Evolutionary conservation across 169 alveolate species (phyloP).

Genomic region (Babesia gibsoni): DNA sequence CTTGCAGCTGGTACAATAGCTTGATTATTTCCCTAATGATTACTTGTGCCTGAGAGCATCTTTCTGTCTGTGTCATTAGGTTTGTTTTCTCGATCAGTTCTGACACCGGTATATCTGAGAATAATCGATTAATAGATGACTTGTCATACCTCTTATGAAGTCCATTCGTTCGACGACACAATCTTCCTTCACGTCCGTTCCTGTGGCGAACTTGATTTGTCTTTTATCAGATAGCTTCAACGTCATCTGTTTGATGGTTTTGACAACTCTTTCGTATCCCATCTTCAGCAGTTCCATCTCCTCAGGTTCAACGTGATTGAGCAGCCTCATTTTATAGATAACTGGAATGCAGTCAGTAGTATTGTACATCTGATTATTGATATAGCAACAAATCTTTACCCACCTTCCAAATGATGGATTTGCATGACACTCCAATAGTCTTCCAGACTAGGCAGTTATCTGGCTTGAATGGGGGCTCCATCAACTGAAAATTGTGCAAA

Average conservation of each 20-base stretch:
- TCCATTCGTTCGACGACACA: conserved; percentile 51
- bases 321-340: conserved; percentile 26
- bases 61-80: conserved; percentile 33
- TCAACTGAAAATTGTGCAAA: neutral
- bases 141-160: conserved; percentile 26
- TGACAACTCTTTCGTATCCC: conserved; percentile 11
- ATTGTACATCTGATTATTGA: conserved; percentile 33
- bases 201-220: conserved; percentile 36
- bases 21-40: conserved; percentile 47
- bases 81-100: conserved; percentile 43
- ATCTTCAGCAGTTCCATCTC: neutral
- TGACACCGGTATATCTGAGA: conserved; percentile 46
- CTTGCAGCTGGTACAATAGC: conserved; percentile 40
- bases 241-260: neutral
- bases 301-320: neutral
- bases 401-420: conserved; percentile 55
- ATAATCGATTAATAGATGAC: neutral
- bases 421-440: conserved; percentile 53
- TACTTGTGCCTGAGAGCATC: conserved; percentile 47
- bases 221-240: neutral
- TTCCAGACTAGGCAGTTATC: conserved; percentile 56
- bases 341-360: conserved; percentile 52
- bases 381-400: neutral
- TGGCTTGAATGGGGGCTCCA: conserved; percentile 54
- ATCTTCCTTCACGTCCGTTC: conserved; percentile 4